Conservation (phyloP, 1,284 basidiomycete species). For the Ceratobasidium papillatum region DNA sequence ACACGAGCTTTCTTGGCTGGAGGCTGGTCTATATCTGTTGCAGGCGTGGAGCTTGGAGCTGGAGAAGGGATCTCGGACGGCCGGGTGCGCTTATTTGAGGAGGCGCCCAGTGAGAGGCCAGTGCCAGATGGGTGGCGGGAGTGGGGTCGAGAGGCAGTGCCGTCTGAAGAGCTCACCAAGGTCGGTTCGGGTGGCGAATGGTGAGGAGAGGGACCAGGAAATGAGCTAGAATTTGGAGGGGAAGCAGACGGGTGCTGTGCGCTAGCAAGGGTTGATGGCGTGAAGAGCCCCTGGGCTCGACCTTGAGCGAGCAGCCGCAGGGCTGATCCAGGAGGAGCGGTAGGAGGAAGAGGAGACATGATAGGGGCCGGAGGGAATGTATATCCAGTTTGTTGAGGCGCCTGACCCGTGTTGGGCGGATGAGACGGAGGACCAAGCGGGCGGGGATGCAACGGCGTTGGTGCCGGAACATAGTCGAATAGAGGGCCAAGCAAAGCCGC, state of each 20-base stretch:
- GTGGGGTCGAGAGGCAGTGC: conserved; percentile 33
- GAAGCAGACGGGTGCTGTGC: conserved; percentile 29
- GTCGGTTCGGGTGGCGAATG: conserved; percentile 23
- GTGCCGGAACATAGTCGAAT: conserved; percentile 86
- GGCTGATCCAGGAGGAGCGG: conserved; percentile 70
- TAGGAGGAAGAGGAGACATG: conserved; percentile 40
- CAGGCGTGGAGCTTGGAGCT: conserved; percentile 18
- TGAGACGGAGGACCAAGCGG: conserved; percentile 22
- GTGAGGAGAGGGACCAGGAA: conserved; percentile 24
- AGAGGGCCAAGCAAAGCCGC: conserved; percentile 83
- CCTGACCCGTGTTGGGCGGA: conserved; percentile 29
- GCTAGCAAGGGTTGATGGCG: conserved; percentile 65
- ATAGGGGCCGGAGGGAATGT: conserved; percentile 30
- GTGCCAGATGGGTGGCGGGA: conserved; percentile 40
- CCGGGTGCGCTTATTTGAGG: conserved; percentile 41
- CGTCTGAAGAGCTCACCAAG: conserved; percentile 27
- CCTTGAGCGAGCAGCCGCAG: conserved; percentile 82
- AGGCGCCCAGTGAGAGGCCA: neutral
- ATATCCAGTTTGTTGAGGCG: conserved; percentile 30
- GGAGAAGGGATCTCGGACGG: conserved; percentile 42
- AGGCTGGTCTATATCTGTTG: conserved; percentile 13
- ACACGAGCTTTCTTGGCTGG: conserved; percentile 21
- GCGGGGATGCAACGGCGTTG: conserved; percentile 43
- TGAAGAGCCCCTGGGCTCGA: conserved; percentile 83
- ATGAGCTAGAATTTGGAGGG: conserved; percentile 17